phyloP scores from a whole-genome alignment of 371 early-diverging fungal species.

The Apophysomyces sp. region DNA sequence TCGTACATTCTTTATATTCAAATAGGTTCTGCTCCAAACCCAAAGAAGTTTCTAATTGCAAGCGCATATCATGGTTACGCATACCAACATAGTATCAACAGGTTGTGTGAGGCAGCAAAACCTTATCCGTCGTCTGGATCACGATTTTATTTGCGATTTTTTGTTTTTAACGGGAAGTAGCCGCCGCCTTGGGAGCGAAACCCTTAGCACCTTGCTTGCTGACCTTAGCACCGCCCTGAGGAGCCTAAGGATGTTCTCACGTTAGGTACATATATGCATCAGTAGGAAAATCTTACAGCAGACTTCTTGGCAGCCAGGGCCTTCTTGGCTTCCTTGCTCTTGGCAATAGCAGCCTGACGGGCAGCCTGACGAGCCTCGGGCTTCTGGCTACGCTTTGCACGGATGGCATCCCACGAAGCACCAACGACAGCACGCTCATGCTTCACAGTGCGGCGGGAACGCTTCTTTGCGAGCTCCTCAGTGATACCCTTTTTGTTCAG shows the following conservation, averaged over 20 bases:
- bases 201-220: slow-evolving; percentile 83
- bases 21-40: too few relatives aligned
- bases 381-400: slow-evolving; percentile 95
- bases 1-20: too few relatives aligned
- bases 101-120: background rate
- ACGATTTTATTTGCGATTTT: slow-evolving; percentile 36
- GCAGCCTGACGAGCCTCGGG: slow-evolving; percentile 93
- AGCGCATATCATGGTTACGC: too few relatives aligned
- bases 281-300: background rate
- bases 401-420: slow-evolving; percentile 92
- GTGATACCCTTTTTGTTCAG: slow-evolving; percentile 98
- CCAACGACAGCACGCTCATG: slow-evolving; percentile 95
- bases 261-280: background rate
- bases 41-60: too few relatives aligned
- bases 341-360: slow-evolving; percentile 83
- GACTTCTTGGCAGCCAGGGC: slow-evolving; percentile 83
- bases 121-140: background rate
- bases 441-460: slow-evolving; percentile 93
- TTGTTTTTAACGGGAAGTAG: slow-evolving; percentile 61
- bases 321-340: slow-evolving; percentile 89
- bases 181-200: slow-evolving; percentile 71
- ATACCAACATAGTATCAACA: too few relatives aligned
- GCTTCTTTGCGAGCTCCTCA: slow-evolving; percentile 96
- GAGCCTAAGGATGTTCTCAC: background rate
- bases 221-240: slow-evolving; percentile 42